A percentile compares a stretch with the other conserved stretches of the same genome.
Conservation (phyloP, 176 grass and related monocot species). For the Calamus simplicifolius region DNA sequence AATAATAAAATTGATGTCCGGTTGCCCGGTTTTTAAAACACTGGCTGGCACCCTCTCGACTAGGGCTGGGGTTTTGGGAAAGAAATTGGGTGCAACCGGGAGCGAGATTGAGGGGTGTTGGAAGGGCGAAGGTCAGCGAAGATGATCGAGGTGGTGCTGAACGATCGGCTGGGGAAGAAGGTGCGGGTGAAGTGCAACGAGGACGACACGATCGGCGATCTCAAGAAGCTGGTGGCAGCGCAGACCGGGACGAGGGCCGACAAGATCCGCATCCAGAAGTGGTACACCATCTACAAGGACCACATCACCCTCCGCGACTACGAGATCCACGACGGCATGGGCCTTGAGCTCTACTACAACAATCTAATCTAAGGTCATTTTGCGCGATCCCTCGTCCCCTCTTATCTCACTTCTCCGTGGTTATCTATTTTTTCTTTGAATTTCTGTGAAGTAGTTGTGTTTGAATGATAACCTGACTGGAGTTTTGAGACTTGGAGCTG, state of each 20-base stretch:
- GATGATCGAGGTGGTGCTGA: slow-evolving; percentile 99
- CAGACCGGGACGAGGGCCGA: slow-evolving; percentile 85
- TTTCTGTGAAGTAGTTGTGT: too few relatives aligned
- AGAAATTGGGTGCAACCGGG: too few relatives aligned
- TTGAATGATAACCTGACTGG: too few relatives aligned
- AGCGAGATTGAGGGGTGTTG: too few relatives aligned
- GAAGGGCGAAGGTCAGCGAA: neutral
- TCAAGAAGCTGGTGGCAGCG: slow-evolving; percentile 98
- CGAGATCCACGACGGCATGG: slow-evolving; percentile 98
- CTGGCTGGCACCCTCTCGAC: too few relatives aligned
- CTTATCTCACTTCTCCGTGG: too few relatives aligned
- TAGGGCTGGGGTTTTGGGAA: too few relatives aligned
- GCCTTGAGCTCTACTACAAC: slow-evolving; percentile 99
- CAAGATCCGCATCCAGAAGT: slow-evolving; percentile 99
- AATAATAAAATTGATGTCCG: too few relatives aligned
- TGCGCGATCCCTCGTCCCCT: too few relatives aligned
- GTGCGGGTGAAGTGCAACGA: slow-evolving; percentile 99
- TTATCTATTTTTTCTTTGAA: too few relatives aligned
- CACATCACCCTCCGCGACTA: slow-evolving; percentile 99
- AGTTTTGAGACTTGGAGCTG: too few relatives aligned
- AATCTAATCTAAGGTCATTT: slow-evolving; percentile 20
- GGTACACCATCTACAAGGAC: slow-evolving; percentile 99
- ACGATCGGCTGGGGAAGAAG: slow-evolving; percentile 97
- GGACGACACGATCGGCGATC: slow-evolving; percentile 97
- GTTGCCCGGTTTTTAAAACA: too few relatives aligned